A percentile compares a stretch with the other conserved stretches of the same genome.
Conservation (phyloP, 352 stramenopile genomes). For the Phytophthora cryptogea region DNA sequence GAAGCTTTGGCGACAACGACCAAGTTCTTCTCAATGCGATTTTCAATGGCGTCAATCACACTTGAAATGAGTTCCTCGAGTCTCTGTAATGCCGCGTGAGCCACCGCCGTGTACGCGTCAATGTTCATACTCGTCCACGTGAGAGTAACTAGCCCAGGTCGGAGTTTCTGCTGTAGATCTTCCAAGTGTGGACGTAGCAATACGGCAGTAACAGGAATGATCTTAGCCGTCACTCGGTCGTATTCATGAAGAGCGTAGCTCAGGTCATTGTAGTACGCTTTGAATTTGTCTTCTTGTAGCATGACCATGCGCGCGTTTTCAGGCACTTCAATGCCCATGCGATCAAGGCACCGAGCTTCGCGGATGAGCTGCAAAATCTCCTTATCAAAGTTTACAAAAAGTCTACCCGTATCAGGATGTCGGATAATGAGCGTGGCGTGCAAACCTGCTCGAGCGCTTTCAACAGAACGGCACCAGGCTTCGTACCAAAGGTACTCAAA, state of each 20-base stretch:
- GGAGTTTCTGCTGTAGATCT: constrained; percentile 75
- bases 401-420: constrained; percentile 68
- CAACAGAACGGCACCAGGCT: constrained; percentile 83
- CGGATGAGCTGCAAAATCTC: constrained; percentile 89
- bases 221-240: constrained; percentile 72
- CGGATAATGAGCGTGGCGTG: constrained; percentile 87
- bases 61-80: constrained; percentile 87
- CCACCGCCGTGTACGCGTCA: constrained; percentile 76
- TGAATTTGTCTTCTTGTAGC: constrained; percentile 89
- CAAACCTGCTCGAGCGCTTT: constrained; percentile 74
- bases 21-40: constrained; percentile 85
- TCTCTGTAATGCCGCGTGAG: constrained; percentile 62
- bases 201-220: constrained; percentile 66
- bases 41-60: constrained; percentile 82
- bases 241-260: constrained; percentile 83
- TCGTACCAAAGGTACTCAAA: constrained; percentile 92
- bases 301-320: constrained; percentile 87
- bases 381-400: constrained; percentile 91
- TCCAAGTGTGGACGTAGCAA: constrained; percentile 74
- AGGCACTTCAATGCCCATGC: constrained; percentile 84
- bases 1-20: constrained; percentile 80
- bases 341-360: constrained; percentile 81
- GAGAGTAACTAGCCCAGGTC: constrained; percentile 80
- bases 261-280: constrained; percentile 85
- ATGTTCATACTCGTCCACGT: constrained; percentile 94